Evolutionary conservation across 805 yeast species (phyloP).

Genomic region (Tetrapisispora phaffii): DNA sequence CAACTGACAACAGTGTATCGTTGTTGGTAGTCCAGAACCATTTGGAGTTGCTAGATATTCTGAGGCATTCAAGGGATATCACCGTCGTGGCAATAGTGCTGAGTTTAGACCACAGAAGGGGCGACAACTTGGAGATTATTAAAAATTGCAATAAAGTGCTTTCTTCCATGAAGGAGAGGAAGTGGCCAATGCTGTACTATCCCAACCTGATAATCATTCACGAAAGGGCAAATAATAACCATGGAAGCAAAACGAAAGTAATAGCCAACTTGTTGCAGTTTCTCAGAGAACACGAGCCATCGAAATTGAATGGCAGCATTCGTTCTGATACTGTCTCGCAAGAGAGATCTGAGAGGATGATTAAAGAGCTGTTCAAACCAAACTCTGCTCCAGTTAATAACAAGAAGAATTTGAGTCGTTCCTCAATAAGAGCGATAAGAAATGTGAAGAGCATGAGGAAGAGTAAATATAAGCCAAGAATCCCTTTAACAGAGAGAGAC

Average conservation of each 20-base stretch:
- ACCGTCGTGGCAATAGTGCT: background rate
- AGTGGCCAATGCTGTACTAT: background rate
- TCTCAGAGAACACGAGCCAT: background rate
- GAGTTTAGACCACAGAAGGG: background rate
- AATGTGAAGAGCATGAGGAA: background rate
- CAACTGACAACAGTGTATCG: background rate
- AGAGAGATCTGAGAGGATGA: background rate
- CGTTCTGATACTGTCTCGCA: background rate
- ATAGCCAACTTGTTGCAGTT: background rate
- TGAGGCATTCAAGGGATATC: background rate
- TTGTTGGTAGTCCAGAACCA: background rate
- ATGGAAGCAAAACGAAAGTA: background rate
- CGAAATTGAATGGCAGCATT: background rate
- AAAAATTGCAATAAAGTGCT: conserved; percentile 3
- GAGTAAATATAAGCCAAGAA: background rate
- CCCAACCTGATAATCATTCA: background rate
- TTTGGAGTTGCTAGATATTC: background rate
- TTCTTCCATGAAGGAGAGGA: background rate
- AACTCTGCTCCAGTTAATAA: conserved; percentile 1
- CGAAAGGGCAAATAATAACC: background rate
- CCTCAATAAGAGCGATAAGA: background rate
- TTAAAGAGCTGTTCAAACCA: background rate
- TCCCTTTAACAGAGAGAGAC: background rate
- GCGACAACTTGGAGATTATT: background rate
- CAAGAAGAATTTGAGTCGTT: background rate